A percentile compares a stretch with the other conserved stretches of the same genome.
Evolutionary conservation across 352 stramenopile species (phyloP).

Genomic region (Pythium grandisporangium): DNA sequence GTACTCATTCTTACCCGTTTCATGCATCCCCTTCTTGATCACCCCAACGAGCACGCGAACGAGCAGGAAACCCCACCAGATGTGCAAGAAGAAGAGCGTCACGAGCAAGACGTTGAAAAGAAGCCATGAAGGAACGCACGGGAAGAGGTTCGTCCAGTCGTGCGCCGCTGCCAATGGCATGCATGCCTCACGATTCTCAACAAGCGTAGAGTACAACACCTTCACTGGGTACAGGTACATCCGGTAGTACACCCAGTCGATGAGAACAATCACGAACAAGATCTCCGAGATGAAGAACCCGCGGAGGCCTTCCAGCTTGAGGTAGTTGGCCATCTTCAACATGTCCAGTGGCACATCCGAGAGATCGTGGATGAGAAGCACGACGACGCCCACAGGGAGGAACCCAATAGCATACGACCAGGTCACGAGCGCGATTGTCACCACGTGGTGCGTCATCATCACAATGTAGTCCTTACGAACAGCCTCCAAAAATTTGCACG

Average conservation of each 20-base stretch:
- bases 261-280: slow-evolving; percentile 51
- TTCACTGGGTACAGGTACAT: slow-evolving; percentile 82
- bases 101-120: slow-evolving; percentile 74
- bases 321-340: slow-evolving; percentile 88
- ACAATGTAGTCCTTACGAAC: slow-evolving; percentile 85
- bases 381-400: slow-evolving; percentile 71
- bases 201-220: slow-evolving; percentile 64
- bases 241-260: slow-evolving; percentile 79
- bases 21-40: slow-evolving; percentile 66
- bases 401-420: slow-evolving; percentile 82
- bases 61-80: slow-evolving; percentile 79
- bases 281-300: slow-evolving; percentile 70
- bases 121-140: slow-evolving; percentile 69
- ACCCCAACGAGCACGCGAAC: slow-evolving; percentile 56
- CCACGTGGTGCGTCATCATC: slow-evolving; percentile 87
- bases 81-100: slow-evolving; percentile 69
- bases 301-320: slow-evolving; percentile 69
- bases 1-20: slow-evolving; percentile 79
- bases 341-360: slow-evolving; percentile 86
- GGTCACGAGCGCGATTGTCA: slow-evolving; percentile 80
- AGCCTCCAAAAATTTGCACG: slow-evolving; percentile 84
- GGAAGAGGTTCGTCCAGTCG: slow-evolving; percentile 60
- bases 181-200: slow-evolving; percentile 66
- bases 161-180: slow-evolving; percentile 65
- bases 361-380: slow-evolving; percentile 79